phyloP scores from a whole-genome alignment of 1,139 yeast species.

The Candida neerlandica region DNA sequence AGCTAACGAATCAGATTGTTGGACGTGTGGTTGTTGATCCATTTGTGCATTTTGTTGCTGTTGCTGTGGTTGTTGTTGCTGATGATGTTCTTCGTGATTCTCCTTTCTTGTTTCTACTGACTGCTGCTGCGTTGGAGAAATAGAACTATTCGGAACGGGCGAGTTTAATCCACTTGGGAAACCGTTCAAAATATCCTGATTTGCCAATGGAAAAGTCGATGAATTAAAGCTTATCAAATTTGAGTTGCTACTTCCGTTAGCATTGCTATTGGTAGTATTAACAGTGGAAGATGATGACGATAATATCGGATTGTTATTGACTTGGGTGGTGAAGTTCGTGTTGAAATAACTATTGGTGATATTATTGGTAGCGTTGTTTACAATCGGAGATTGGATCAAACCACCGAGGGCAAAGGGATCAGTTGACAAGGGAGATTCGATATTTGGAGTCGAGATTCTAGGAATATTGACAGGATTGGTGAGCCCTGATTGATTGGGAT shows the following conservation, averaged over 20 bases:
- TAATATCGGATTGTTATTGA: constrained; percentile 6
- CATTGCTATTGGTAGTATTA: neutral
- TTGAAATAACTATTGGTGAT: constrained; percentile 40
- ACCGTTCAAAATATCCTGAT: constrained; percentile 14
- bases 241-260: neutral
- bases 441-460: constrained; percentile 1
- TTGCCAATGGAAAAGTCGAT: constrained; percentile 36
- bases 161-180: constrained; percentile 12
- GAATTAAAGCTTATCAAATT: constrained; percentile 26
- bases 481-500: neutral
- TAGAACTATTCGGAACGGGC: neutral
- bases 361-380: constrained; percentile 32
- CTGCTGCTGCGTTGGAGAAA: neutral
- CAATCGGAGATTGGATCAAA: constrained; percentile 34
- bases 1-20: constrained; percentile 2
- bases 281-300: constrained; percentile 14
- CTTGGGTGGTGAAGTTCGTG: constrained; percentile 26
- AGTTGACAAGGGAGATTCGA: constrained; percentile 3
- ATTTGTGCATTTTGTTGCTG: neutral
- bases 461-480: neutral
- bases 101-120: neutral
- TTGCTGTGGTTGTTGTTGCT: constrained; percentile 12
- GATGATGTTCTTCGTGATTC: constrained; percentile 3
- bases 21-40: constrained; percentile 3
- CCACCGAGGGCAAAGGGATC: constrained; percentile 1